phyloP scores from a whole-genome alignment of 495 filamentous ascomycete genomes.

The Annulohypoxylon nitens region DNA sequence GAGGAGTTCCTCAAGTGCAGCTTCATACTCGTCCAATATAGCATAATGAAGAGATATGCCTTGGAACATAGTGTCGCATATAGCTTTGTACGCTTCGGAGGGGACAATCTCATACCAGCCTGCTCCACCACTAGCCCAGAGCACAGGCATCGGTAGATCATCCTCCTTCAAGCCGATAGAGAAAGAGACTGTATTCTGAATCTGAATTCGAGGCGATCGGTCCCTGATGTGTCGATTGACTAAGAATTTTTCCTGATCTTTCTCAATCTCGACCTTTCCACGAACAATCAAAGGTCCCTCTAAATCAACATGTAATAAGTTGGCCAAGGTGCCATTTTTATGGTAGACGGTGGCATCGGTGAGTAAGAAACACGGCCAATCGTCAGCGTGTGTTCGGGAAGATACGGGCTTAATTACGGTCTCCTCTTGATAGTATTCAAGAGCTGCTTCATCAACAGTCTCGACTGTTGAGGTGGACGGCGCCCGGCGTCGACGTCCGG shows the following conservation, averaged over 20 bases:
- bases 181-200: slow-evolving; percentile 72
- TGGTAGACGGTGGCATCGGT: slow-evolving; percentile 60
- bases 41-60: slow-evolving; percentile 79
- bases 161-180: slow-evolving; percentile 73
- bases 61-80: slow-evolving; percentile 76
- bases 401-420: slow-evolving; percentile 52
- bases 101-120: slow-evolving; percentile 84
- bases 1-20: slow-evolving; percentile 39
- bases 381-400: slow-evolving; percentile 35
- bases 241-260: slow-evolving; percentile 49
- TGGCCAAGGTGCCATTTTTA: slow-evolving; percentile 57
- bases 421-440: slow-evolving; percentile 53
- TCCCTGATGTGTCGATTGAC: slow-evolving; percentile 59
- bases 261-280: slow-evolving; percentile 57
- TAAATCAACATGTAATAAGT: slow-evolving; percentile 57
- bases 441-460: slow-evolving; percentile 42
- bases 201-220: slow-evolving; percentile 68
- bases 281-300: slow-evolving; percentile 60
- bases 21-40: slow-evolving; percentile 57
- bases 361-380: slow-evolving; percentile 62
- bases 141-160: slow-evolving; percentile 67
- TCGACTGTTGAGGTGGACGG: slow-evolving; percentile 51
- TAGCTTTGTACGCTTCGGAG: slow-evolving; percentile 68
- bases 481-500: slow-evolving; percentile 51
- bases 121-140: slow-evolving; percentile 83